Evolutionary conservation across 129 eudicot genomes (phyloP), one percentile per base, ranked within the genome.

Genomic region (Pittosporum tobira): DNA sequence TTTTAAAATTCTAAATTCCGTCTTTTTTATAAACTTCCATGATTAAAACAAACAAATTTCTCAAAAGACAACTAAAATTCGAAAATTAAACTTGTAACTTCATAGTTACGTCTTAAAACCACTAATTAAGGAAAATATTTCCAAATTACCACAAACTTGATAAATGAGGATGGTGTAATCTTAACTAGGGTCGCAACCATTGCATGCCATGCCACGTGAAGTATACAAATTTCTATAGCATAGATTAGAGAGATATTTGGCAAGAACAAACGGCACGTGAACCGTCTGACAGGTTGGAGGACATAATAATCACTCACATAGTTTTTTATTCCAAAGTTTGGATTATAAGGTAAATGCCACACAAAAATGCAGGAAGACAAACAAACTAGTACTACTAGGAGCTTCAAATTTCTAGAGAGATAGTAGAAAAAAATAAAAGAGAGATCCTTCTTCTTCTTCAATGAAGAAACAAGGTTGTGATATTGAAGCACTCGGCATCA

Each of bases 391-490:
- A 56, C 46, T 56, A 11, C 27, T 31, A 31, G 44, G 30, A 56
- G 44, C 21, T n/a, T n/a, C n/a, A n/a, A n/a, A n/a, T n/a, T n/a
- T n/a, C n/a, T 54, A 26, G 29, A 54, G 29, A 54, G 42, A 54
- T n/a, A 19, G 37, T 27, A 36, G 27, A 45, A 45, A 45, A 18
- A 3, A 45, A n/a, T 0, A 16, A 15, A 4, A 71, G 48, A 63
- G 66, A 55, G 25, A 50, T 63, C 45, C 57, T 67, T 68, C 61
- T 55, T 30, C 60, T 55, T 62, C 68, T 58, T 75, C 82, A 71
- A 85, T 86, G 95, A 86, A 73, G 83, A 85, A 71, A 75, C 79
- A 87, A 65, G 99, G 94, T 55, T 93, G 99, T 76, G 94, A 87
- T 60, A 87, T 93, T 72, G 79, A 87, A 81, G 99, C 99, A 62